Evolutionary conservation across 805 yeast genomes (phyloP).

Genomic region (Kodamaea laetipori): DNA sequence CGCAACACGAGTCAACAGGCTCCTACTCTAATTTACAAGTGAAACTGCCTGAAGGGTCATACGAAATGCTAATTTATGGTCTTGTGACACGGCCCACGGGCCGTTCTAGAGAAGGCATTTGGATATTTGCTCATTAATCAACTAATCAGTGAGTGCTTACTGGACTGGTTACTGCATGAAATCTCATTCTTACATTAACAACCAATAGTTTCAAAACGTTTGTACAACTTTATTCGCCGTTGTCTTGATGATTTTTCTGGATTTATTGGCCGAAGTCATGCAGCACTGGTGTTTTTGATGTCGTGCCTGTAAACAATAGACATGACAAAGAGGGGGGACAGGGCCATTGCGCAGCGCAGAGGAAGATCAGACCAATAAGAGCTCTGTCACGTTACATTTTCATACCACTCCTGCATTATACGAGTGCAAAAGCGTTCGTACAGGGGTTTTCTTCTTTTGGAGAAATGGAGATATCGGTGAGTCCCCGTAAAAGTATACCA

Average conservation of each 20-base stretch:
- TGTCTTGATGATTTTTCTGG: conserved; percentile 4
- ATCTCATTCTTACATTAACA: neutral
- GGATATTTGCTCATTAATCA: no score
- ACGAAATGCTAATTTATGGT: neutral
- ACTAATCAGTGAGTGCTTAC: neutral
- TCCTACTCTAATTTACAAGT: no score
- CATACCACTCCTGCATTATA: neutral
- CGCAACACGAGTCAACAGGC: no score
- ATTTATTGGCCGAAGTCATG: neutral
- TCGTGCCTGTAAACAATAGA: neutral
- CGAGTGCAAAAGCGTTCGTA: neutral
- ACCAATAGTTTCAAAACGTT: neutral
- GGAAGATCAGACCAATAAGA: neutral
- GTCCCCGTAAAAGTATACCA: neutral
- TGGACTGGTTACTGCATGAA: conserved; percentile 3
- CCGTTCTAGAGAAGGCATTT: no score
- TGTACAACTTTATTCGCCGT: neutral
- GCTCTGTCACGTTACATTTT: neutral
- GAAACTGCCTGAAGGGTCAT: neutral
- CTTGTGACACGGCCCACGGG: conserved; percentile 1
- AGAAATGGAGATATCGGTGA: conserved; percentile 4
- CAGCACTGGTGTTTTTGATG: conserved; percentile 6
- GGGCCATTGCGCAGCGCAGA: neutral
- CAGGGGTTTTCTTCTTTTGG: neutral
- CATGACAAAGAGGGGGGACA: neutral